phyloP scores from a whole-genome alignment of 2,329 filamentous ascomycete species.

The Ascochyta fabae region DNA sequence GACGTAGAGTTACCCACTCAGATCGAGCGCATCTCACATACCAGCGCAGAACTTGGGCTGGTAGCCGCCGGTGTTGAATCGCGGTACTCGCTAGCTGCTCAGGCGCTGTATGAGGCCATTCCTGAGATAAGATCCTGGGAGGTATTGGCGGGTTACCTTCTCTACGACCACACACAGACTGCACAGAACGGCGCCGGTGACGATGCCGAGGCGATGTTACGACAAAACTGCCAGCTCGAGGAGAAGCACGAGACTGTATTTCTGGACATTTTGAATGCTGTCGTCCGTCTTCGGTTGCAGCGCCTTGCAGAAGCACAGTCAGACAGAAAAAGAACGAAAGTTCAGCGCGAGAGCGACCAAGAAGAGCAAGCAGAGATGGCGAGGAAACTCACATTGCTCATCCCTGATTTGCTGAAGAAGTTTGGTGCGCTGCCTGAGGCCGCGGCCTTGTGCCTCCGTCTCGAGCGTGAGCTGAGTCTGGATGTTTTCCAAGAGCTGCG shows the following conservation, averaged over 20 bases:
- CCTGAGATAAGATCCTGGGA: conserved; percentile 87
- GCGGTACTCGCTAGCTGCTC: conserved; percentile 82
- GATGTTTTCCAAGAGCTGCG: conserved; percentile 88
- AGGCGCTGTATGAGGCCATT: conserved; percentile 83
- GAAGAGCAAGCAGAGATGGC: conserved; percentile 81
- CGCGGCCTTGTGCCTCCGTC: conserved; percentile 80
- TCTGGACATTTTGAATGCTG: conserved; percentile 83
- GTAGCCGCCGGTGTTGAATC: conserved; percentile 75
- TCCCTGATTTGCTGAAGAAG: conserved; percentile 88
- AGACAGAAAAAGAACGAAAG: conserved; percentile 64
- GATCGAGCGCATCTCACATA: conserved; percentile 53
- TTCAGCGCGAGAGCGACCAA: conserved; percentile 63
- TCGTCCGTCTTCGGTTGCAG: conserved; percentile 76
- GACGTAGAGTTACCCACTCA: conserved; percentile 62
- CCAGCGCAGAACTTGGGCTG: conserved; percentile 51
- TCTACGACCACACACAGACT: conserved; percentile 81
- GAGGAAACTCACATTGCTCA: conserved; percentile 75
- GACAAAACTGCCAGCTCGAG: conserved; percentile 73
- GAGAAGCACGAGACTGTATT: conserved; percentile 82
- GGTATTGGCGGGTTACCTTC: conserved; percentile 82
- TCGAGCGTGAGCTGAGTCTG: conserved; percentile 86
- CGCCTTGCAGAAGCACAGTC: conserved; percentile 68
- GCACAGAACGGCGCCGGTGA: conserved; percentile 62
- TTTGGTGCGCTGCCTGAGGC: conserved; percentile 90
- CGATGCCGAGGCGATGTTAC: conserved; percentile 69